phyloP scores from a whole-genome alignment of 768 basidiomycete species.

The Clathrus columnatus region DNA sequence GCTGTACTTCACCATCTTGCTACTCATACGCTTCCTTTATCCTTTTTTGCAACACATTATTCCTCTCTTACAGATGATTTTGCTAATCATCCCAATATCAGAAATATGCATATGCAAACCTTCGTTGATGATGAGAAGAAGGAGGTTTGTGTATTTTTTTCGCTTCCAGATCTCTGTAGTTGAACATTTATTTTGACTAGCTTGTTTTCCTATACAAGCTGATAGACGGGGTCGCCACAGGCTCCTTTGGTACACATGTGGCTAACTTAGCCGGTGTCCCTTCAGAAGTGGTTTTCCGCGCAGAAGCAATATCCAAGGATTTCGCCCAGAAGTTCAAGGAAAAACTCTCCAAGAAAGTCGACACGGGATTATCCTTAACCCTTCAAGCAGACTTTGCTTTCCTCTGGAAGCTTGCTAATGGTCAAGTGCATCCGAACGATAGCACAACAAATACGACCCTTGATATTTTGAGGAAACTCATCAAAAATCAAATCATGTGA shows the following conservation, averaged over 20 bases:
- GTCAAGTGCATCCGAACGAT: neutral
- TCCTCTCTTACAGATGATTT: constrained; percentile 94
- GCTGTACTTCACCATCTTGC: constrained; percentile 93
- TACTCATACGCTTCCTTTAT: constrained; percentile 82
- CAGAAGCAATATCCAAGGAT: constrained; percentile 77
- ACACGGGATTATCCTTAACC: constrained; percentile 56
- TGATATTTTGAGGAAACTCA: neutral
- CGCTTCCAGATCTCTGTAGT: neutral
- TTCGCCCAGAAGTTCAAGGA: constrained; percentile 86
- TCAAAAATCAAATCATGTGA: neutral
- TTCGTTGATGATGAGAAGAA: constrained; percentile 87
- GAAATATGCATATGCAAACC: constrained; percentile 94
- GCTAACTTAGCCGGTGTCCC: constrained; percentile 94
- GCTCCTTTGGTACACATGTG: constrained; percentile 90
- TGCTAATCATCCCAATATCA: constrained; percentile 82
- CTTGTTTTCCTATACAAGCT: constrained; percentile 94
- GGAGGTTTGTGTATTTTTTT: constrained; percentile 42
- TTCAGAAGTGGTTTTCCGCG: constrained; percentile 72
- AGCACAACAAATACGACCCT: constrained; percentile 1
- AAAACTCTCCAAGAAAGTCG: constrained; percentile 43
- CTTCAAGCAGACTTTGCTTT: constrained; percentile 89
- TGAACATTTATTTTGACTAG: constrained; percentile 28
- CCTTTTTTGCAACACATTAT: constrained; percentile 98
- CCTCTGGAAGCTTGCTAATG: constrained; percentile 33
- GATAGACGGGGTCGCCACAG: constrained; percentile 75